Evolutionary conservation across 2,329 filamentous ascomycete species (phyloP).

Genomic region (Onygenales sp.): DNA sequence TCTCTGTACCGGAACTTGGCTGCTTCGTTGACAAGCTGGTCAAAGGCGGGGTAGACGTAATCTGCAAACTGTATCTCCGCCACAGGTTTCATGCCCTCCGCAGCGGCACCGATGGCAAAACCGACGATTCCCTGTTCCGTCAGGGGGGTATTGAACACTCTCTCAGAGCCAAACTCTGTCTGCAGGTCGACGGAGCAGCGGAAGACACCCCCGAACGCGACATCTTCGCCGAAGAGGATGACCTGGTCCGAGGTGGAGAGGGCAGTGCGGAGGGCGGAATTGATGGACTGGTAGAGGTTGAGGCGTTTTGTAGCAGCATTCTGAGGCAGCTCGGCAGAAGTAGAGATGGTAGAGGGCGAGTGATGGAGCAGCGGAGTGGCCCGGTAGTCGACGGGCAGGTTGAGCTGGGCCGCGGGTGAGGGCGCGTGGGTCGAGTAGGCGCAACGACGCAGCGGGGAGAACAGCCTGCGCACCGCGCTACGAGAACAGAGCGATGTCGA

Average conservation of each 20-base stretch:
- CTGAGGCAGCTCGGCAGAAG: constrained; percentile 63
- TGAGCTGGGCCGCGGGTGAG: constrained; percentile 54
- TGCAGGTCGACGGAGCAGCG: constrained; percentile 85
- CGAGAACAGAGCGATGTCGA: too few species aligned
- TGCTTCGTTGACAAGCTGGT: constrained; percentile 89
- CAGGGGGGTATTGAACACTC: constrained; percentile 94
- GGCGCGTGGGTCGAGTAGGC: constrained; percentile 38
- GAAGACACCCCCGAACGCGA: constrained; percentile 95
- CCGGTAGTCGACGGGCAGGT: constrained; percentile 79
- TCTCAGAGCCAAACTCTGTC: constrained; percentile 73
- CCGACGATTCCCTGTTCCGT: constrained; percentile 91
- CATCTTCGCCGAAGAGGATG: constrained; percentile 89
- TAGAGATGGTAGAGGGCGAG: constrained; percentile 60
- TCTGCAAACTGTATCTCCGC: constrained; percentile 96
- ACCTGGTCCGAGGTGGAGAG: constrained; percentile 77
- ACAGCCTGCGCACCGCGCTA: too few species aligned
- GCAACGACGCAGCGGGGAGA: too few species aligned
- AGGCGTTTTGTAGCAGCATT: constrained; percentile 68
- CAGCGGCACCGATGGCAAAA: constrained; percentile 82
- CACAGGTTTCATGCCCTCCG: constrained; percentile 83
- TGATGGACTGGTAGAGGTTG: constrained; percentile 92
- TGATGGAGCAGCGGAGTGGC: constrained; percentile 75
- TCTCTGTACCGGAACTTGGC: constrained; percentile 77
- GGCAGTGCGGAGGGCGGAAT: constrained; percentile 75
- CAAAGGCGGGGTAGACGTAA: constrained; percentile 86